Conservation (phyloP, 495 filamentous ascomycete species). For the Neurospora intermedia region DNA sequence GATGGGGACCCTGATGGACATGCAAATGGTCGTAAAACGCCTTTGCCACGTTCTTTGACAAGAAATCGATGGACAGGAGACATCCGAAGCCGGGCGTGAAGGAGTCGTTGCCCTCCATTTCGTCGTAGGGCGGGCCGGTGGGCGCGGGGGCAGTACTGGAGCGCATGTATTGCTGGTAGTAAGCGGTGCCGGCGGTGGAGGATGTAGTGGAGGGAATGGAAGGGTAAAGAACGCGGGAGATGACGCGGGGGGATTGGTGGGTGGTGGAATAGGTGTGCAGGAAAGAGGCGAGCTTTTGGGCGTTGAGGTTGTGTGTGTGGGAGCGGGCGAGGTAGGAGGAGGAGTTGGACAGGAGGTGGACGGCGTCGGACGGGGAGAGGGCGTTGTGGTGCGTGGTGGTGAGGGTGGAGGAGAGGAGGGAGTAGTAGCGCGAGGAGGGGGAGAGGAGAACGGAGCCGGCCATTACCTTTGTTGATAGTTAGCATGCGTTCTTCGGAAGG, state of each 20-base stretch:
- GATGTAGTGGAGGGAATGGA: conserved; percentile 11
- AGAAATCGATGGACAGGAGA: conserved; percentile 34
- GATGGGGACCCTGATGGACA: conserved; percentile 34
- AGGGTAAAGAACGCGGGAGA: conserved; percentile 28
- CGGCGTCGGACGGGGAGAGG: conserved; percentile 30
- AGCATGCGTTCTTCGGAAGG: not conserved
- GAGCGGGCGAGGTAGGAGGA: conserved; percentile 30
- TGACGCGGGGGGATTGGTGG: conserved; percentile 20
- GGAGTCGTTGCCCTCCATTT: conserved; percentile 4
- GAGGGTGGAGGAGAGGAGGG: conserved; percentile 19
- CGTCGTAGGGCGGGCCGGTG: not conserved
- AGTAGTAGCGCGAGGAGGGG: conserved; percentile 23
- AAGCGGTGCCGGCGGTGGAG: conserved; percentile 2
- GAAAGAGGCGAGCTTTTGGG: conserved; percentile 24
- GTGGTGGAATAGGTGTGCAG: conserved; percentile 15
- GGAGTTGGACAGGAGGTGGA: conserved; percentile 30
- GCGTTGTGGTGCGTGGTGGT: conserved; percentile 26
- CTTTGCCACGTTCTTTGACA: conserved; percentile 11
- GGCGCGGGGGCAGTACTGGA: not conserved
- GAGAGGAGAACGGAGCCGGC: conserved; percentile 34
- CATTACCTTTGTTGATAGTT: conserved; percentile 22
- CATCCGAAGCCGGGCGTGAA: conserved; percentile 29
- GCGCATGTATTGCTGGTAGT: conserved; percentile 30
- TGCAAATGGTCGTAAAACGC: conserved; percentile 34
- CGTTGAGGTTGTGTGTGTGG: conserved; percentile 33